Evolutionary conservation across 148 eudicot genomes (phyloP), one percentile per base, ranked within the genome.

Genomic region (Vaccinium vitisidaea): DNA sequence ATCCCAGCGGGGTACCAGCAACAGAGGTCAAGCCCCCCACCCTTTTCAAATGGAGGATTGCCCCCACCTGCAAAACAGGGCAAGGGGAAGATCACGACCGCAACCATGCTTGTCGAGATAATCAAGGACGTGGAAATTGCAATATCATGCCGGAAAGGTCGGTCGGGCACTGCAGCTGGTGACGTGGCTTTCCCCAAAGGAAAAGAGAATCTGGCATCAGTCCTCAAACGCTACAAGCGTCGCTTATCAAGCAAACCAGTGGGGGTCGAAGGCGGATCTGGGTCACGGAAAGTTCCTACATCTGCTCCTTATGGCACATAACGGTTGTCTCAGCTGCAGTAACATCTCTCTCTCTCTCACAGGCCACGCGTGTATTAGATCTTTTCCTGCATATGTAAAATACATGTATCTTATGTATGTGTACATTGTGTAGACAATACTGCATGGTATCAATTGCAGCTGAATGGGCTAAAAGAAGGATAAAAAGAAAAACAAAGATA

Each of bases 101-200:
- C 96, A 10, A 84, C 94, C 16, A 88, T 85, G 90, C 89, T 97
- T 11, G 77, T 97, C 32, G 99, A 95, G 21, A 85, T 91, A 27
- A 88, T 94, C 80, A 97, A 97, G 88, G 98, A 95, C 30, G 95
- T 97, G 2, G 99, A 97, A 85, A 89, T 83, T 1, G 98, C 99
- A 25, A 93, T 95, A 49, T 93, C 96, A 2, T 90, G 93, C 85
- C 87, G 99, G 13, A 97, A 94, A 77, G 99, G 99, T 53, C 91
- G 98, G 36, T 88, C 98, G 0, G 99, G 99, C 55, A 97, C 99
- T 36, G 96, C 99, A 67, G 99, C 98, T 0, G 99, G 99, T 6
- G 98, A 97, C 21, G 98, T 97, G 53, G 99, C 99, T 8, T 97
- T 95, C 61, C 99, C 98, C 1, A 95, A 91, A 88, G 99, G 99